These are phyloP conservation scores for Thermoascus crustaceus DNA, from an alignment of 2,329 filamentous ascomycete species.

Conservation along the genomic window DNA sequence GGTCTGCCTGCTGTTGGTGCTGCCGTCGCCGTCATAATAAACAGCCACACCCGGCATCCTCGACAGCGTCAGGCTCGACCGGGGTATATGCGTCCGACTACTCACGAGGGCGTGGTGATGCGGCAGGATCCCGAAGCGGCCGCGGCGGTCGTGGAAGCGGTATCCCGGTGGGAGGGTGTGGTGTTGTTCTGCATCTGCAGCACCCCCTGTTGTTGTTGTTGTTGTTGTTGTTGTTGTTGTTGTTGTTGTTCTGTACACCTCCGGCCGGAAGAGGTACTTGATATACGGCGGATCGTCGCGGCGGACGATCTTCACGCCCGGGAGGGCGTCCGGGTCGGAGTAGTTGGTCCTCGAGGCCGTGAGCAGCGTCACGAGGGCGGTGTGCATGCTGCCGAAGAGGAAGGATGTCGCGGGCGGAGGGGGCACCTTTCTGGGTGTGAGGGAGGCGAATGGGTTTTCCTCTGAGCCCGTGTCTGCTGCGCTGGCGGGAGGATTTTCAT, in stretches of 20 bases:
- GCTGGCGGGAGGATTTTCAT: slow-evolving; percentile 5
- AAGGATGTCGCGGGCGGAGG: slow-evolving; percentile 21
- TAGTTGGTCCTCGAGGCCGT: slow-evolving; percentile 13
- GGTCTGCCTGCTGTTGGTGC: too few species aligned
- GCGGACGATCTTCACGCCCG: slow-evolving; percentile 20
- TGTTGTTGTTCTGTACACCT: too few species aligned
- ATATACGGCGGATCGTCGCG: slow-evolving; percentile 23
- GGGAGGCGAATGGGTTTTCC: too few species aligned
- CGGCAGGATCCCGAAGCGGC: slow-evolving; percentile 18
- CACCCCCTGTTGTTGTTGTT: too few species aligned
- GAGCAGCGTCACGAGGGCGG: slow-evolving; percentile 23
- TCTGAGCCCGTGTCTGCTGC: too few species aligned
- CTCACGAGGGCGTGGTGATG: slow-evolving; percentile 30
- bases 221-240: too few species aligned
- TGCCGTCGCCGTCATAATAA: slow-evolving; percentile 15
- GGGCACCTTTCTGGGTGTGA: too few species aligned
- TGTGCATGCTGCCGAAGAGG: slow-evolving; percentile 31
- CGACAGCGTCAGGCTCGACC: slow-evolving; percentile 24
- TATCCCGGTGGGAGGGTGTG: slow-evolving; percentile 23
- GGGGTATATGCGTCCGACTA: slow-evolving; percentile 31
- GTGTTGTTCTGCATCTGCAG: background rate
- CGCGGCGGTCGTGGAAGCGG: slow-evolving; percentile 19
- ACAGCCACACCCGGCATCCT: slow-evolving; percentile 27
- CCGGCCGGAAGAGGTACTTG: slow-evolving; percentile 29
- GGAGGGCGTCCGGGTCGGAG: slow-evolving; percentile 6